Base-by-base conservation (phyloP, 192 early-diverging fungal species). In the Oehlia diaphana region DNA sequence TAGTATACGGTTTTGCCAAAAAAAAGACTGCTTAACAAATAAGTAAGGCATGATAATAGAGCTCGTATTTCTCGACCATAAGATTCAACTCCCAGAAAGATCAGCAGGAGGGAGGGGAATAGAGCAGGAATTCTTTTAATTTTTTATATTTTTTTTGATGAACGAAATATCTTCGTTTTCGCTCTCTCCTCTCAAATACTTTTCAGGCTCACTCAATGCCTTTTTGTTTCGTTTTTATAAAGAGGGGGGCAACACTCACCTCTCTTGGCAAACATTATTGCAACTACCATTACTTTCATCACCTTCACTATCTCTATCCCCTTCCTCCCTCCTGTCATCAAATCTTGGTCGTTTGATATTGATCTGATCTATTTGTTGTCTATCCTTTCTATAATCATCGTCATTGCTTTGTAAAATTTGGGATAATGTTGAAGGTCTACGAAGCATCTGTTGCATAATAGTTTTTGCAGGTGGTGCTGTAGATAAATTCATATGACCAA, bases 311-410 rank as follows among this genome's bases (percentile, higher is more conserved):
- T 63, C 62, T 76, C 74, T 76, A 49, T 62, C 23, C 21, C 14
- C 53, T 63, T 62, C 42, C 19, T 76, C 68, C 68, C 68, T 70
- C 68, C 68, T 70, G 68, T 70, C 74, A 37, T 53, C 50, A 50
- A 16, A 64, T 65, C 19, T 76, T 13, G 23, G 42, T 31, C 74
- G 33, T 26, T 76, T 76, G 9, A 23, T 39, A 26, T 44, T 76
- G 19, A 47, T 63, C 39, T 64, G 42, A 6, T 74, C 26, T 53
- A 74, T 23, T 21, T 14, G 71, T 13, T 31, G 64, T 65, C 64
- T 65, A 28, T 65, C 64, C 8, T 31, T 65, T 28, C 64, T 31
- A 26, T 65, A 65, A 72, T 72, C 71, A 19, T 72, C 71, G 19
- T 72, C 70, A 28, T 44, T 26, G 47, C 19, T 72, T 50, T 50